Percentiles rank a stretch among this genome's conserved stretches.
Conservation (phyloP, 495 filamentous ascomycete species). For the Umbilicaria muhlenbergii region DNA sequence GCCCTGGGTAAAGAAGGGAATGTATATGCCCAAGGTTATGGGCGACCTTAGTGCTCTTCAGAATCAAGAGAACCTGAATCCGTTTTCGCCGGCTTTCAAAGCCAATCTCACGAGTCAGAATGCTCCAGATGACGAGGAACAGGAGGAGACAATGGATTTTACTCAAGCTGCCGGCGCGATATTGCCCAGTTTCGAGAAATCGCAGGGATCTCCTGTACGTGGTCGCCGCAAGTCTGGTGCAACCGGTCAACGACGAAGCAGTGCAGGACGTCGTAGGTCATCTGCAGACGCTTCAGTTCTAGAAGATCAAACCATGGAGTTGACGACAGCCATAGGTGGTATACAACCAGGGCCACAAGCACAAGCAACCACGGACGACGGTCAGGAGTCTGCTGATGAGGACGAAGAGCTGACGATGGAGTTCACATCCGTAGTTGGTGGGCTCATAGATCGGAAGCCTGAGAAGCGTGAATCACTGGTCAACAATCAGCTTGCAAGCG, state of each 20-base stretch:
- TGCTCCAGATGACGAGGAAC: slow-evolving; percentile 19
- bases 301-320: slow-evolving; percentile 18
- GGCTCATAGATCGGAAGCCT: slow-evolving; percentile 29
- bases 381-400: slow-evolving; percentile 26
- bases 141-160: slow-evolving; percentile 64
- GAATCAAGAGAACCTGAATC: slow-evolving; percentile 48
- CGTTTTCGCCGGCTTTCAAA: slow-evolving; percentile 25
- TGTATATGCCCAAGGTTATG: slow-evolving; percentile 29
- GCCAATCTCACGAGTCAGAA: slow-evolving; percentile 14
- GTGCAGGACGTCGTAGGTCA: slow-evolving; percentile 9
- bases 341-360: slow-evolving; percentile 43
- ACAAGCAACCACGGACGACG: slow-evolving; percentile 11
- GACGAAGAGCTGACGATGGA: slow-evolving; percentile 71
- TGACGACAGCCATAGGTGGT: slow-evolving; percentile 43
- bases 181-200: slow-evolving; percentile 13
- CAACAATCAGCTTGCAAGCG: slow-evolving; percentile 6
- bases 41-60: slow-evolving; percentile 33
- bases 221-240: slow-evolving; percentile 6
- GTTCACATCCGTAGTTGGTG: slow-evolving; percentile 58
- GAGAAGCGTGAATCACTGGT: not conserved
- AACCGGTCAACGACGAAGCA: slow-evolving; percentile 8
- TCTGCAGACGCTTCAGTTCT: slow-evolving; percentile 9
- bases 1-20: slow-evolving; percentile 45
- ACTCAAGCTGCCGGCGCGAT: slow-evolving; percentile 62
- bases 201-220: slow-evolving; percentile 17